Evolutionary conservation across 805 yeast genomes (phyloP), one percentile per base, ranked within the genome.

Genomic region (Kazachstania psychrophila): DNA sequence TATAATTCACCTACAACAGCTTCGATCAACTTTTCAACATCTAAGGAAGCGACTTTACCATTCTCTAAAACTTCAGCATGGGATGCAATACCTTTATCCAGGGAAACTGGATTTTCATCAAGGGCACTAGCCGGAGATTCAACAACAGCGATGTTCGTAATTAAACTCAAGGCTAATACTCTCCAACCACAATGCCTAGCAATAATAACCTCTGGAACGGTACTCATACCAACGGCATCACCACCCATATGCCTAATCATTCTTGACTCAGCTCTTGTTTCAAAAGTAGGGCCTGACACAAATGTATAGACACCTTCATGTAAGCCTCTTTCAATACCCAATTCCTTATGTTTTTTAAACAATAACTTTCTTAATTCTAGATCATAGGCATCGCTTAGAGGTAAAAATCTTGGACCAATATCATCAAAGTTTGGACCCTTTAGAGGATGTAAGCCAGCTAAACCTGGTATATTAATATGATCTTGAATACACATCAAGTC

Each of bases 151-250:
- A 74, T 78, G 54, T 89, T 89, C 15, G 97, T 89, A 48, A 89
- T 79, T 42, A 92, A 68, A 45, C 92, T 80, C 28, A 89, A 58
- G 0, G 96, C 97, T 43, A 89, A 64, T 5, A 87, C 95, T 45
- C 66, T 70, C 64, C 92, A 60, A 1, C 88, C 94, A 41, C 78
- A 72, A 58, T 92, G 97, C 56, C 95, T 77, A 2, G 96, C 97
- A 14, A 86, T 80, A 42, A 86, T 75, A 2, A 86, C 95, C 60
- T 89, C 98, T 0, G 98, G 96, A 23, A 89, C 96, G 0, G 97
- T 92, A 39, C 95, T 82, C 98, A 89, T 89, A 4, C 97, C 97
- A 2, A 88, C 97, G 0, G 92, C 83, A 59, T 89, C 97, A 35
- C 85, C 96, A 8, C 97, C 97, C 20, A 81, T 45, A 5, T 63